These are phyloP conservation scores for Aspergillus sp. DNA, from an alignment of 2,329 filamentous ascomycete genomes.

Conservation along the genomic window DNA sequence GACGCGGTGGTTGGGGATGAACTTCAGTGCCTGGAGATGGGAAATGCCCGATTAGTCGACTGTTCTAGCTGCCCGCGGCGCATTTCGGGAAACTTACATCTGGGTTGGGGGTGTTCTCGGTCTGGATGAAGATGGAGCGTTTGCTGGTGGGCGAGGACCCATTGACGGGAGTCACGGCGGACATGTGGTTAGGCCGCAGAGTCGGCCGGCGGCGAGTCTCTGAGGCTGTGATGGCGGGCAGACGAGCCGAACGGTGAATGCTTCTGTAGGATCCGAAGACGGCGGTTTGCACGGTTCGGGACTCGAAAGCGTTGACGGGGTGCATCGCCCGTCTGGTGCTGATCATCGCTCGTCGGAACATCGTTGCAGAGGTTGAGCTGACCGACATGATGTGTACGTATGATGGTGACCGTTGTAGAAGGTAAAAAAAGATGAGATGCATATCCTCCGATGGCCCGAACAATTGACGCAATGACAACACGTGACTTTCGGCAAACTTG, in stretches of 20 bases:
- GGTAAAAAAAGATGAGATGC: not conserved
- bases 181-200: conserved; percentile 42
- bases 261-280: conserved; percentile 33
- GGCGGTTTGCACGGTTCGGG: conserved; percentile 26
- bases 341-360: conserved; percentile 30
- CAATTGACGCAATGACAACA: conserved; percentile 34
- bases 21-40: conserved; percentile 68
- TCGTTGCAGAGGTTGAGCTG: conserved; percentile 28
- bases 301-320: conserved; percentile 19
- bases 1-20: conserved; percentile 84
- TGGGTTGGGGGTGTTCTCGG: conserved; percentile 88
- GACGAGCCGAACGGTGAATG: conserved; percentile 43
- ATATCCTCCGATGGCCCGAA: conserved; percentile 12
- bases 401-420: not conserved
- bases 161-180: conserved; percentile 35
- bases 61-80: not conserved
- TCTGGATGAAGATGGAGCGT: conserved; percentile 96
- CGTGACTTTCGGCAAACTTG: conserved; percentile 16
- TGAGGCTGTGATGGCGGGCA: conserved; percentile 49
- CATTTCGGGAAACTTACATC: conserved; percentile 56
- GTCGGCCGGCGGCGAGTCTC: conserved; percentile 46
- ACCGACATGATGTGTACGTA: conserved; percentile 26
- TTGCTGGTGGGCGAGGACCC: conserved; percentile 39
- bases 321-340: conserved; percentile 19
- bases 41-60: not conserved